phyloP scores from a whole-genome alignment of 352 stramenopile genomes.

The Globisporangium megalacanthum region DNA sequence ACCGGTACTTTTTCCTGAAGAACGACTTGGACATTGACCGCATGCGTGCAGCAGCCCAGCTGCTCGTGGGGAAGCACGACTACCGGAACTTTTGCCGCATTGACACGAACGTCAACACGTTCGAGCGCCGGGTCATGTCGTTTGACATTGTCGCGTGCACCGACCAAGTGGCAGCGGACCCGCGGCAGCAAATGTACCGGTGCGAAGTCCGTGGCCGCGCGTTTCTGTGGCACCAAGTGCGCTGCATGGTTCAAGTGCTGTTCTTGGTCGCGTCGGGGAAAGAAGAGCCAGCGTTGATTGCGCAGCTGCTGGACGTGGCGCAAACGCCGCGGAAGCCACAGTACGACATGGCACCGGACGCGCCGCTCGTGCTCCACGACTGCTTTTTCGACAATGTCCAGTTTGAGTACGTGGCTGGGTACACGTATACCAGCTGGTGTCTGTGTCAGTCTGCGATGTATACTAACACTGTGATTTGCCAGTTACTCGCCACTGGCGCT shows the following conservation, averaged over 20 bases:
- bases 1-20: constrained; percentile 96
- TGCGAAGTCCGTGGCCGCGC: constrained; percentile 88
- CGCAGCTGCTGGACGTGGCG: constrained; percentile 91
- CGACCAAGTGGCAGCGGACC: constrained; percentile 27
- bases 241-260: constrained; percentile 96
- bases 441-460: neutral
- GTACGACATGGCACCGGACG: constrained; percentile 95
- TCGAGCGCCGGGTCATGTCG: constrained; percentile 79
- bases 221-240: constrained; percentile 99
- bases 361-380: constrained; percentile 96
- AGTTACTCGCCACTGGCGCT: constrained; percentile 67
- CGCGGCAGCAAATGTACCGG: constrained; percentile 58
- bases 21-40: constrained; percentile 59
- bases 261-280: constrained; percentile 93
- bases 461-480: constrained; percentile 19
- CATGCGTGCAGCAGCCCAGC: constrained; percentile 87
- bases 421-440: constrained; percentile 3
- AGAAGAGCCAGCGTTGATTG: constrained; percentile 89
- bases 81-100: constrained; percentile 99
- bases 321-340: constrained; percentile 78
- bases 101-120: constrained; percentile 96
- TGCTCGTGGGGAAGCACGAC: constrained; percentile 95
- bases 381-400: constrained; percentile 90
- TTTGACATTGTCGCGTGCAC: constrained; percentile 80
- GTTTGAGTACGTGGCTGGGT: constrained; percentile 43